Percentiles rank a stretch among this genome's conserved stretches.
Evolutionary conservation across 306 rosid genomes (phyloP).

Genomic region (Neltuma alba): DNA sequence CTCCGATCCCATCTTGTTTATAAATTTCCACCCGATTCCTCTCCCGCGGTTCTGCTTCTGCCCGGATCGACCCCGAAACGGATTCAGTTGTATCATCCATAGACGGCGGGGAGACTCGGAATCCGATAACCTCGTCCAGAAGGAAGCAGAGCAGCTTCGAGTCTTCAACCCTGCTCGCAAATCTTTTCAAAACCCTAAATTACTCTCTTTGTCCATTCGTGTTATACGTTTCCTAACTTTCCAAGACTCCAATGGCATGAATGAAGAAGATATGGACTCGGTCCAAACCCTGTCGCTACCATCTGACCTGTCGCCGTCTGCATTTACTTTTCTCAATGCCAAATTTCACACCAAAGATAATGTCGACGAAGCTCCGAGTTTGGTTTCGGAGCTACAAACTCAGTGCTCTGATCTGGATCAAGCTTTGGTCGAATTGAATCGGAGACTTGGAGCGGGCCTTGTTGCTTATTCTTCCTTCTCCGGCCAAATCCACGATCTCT

Average conservation of each 20-base stretch:
- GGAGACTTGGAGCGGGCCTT: conserved; percentile 57
- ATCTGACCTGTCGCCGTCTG: conserved; percentile 59
- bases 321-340: conserved; percentile 60
- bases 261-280: conserved; percentile 43
- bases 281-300: conserved; percentile 55
- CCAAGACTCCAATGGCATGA: conserved; percentile 1
- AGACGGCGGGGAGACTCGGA: neutral
- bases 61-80: conserved; percentile 11
- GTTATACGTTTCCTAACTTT: conserved; percentile 8
- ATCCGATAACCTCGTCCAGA: neutral
- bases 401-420: conserved; percentile 71
- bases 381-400: conserved; percentile 61
- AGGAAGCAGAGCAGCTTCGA: conserved; percentile 16
- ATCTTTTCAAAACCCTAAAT: conserved; percentile 17
- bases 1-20: too few relatives aligned
- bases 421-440: conserved; percentile 57
- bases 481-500: conserved; percentile 51
- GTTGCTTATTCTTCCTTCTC: conserved; percentile 68
- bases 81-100: neutral
- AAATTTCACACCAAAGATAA: conserved; percentile 43
- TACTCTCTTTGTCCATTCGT: conserved; percentile 14
- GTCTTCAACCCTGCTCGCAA: neutral
- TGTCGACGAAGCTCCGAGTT: conserved; percentile 48
- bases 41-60: neutral
- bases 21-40: neutral